These are phyloP conservation scores for Rosa lucieae DNA, from an alignment of 306 rosid genomes.

Conservation along the genomic window DNA sequence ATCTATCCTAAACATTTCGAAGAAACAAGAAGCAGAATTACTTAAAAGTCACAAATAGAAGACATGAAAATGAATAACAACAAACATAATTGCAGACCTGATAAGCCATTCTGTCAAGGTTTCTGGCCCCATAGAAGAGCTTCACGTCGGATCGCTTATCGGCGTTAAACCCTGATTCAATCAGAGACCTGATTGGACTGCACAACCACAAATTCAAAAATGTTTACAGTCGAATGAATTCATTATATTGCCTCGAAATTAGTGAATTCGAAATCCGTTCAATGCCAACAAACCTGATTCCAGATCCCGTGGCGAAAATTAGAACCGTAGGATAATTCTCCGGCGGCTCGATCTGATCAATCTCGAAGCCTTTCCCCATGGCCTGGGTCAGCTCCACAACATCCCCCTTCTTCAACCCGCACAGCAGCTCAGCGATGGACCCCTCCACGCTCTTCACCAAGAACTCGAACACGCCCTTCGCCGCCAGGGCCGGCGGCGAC, in stretches of 20 bases:
- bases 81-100: conserved; percentile 54
- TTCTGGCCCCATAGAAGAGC: conserved; percentile 84
- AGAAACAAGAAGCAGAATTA: not conserved
- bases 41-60: conserved; percentile 22
- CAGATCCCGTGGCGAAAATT: conserved; percentile 89
- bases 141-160: conserved; percentile 75
- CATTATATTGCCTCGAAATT: not conserved
- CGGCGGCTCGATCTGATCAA: conserved; percentile 67
- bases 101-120: conserved; percentile 91
- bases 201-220: not conserved
- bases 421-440: conserved; percentile 81
- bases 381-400: conserved; percentile 77
- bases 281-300: conserved; percentile 57
- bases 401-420: conserved; percentile 79
- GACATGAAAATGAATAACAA: not conserved
- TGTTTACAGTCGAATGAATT: not conserved
- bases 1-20: conserved; percentile 62
- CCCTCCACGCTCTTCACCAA: conserved; percentile 82
- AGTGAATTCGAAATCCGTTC: not conserved
- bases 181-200: conserved; percentile 88
- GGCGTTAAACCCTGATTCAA: conserved; percentile 79
- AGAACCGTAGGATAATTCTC: conserved; percentile 57
- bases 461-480: conserved; percentile 69
- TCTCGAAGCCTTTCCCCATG: conserved; percentile 81
- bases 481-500: conserved; percentile 70